These are phyloP conservation scores for Cladosporium velox DNA, from an alignment of 2,329 filamentous ascomycete genomes.

Conservation along the genomic window DNA sequence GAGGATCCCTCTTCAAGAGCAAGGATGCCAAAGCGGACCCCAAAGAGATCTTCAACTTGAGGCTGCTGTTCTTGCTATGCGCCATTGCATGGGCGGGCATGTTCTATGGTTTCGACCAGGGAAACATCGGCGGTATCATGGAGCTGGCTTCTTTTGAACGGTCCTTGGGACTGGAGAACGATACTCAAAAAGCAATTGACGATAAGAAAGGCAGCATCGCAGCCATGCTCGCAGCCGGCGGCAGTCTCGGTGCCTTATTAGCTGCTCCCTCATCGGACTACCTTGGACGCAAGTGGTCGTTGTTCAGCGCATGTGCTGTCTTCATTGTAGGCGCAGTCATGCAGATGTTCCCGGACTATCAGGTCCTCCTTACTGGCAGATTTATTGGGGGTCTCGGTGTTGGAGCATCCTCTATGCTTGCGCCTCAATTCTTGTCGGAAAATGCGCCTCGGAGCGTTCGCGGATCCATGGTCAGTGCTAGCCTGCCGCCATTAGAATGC, in stretches of 20 bases:
- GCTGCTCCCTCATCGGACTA: conserved; percentile 24
- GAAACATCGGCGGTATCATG: conserved; percentile 26
- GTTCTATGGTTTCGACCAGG: conserved; percentile 27
- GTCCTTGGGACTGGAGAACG: conserved; percentile 22
- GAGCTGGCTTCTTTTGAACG: conserved; percentile 25
- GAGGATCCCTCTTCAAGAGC: conserved; percentile 23
- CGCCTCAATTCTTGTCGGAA: conserved; percentile 26
- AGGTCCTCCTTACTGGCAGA: conserved; percentile 23
- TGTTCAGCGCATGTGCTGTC: conserved; percentile 24
- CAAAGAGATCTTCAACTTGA: conserved; percentile 24
- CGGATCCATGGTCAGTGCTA: conserved; percentile 24
- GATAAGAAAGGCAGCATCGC: conserved; percentile 23
- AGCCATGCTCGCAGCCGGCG: conserved; percentile 27
- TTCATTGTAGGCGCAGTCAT: conserved; percentile 26
- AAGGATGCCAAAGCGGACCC: conserved; percentile 26
- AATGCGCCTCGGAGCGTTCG: conserved; percentile 25
- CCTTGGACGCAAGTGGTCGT: conserved; percentile 27
- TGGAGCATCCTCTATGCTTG: conserved; percentile 25
- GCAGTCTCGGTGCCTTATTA: conserved; percentile 24
- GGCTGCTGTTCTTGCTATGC: conserved; percentile 23
- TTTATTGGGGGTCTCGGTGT: conserved; percentile 28
- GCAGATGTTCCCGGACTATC: conserved; percentile 27
- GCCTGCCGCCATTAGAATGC: conserved; percentile 41
- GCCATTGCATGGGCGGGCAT: conserved; percentile 24
- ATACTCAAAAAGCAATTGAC: conserved; percentile 18